Evolutionary conservation across 2,329 filamentous ascomycete genomes (phyloP).

Genomic region (Neopestalotiopsis clavispora): DNA sequence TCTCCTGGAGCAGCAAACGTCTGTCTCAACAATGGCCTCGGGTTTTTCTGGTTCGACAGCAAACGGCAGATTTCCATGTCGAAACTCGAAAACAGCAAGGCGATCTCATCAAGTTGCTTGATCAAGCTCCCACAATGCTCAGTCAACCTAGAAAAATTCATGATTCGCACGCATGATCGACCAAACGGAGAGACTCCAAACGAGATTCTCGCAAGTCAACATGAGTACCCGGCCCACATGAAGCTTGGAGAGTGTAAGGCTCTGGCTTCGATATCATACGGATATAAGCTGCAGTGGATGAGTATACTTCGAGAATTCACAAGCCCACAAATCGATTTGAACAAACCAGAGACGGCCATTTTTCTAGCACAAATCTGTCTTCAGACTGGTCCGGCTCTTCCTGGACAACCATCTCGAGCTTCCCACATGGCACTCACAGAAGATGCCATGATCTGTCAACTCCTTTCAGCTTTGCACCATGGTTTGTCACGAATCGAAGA

Average conservation of each 20-base stretch:
- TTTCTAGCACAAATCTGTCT: constrained; percentile 9
- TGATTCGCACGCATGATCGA: not conserved
- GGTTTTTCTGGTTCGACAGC: no score
- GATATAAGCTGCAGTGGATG: constrained; percentile 10
- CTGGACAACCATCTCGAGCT: not conserved
- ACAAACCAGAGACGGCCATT: constrained; percentile 8
- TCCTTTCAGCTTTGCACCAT: not conserved
- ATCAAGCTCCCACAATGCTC: constrained; percentile 4
- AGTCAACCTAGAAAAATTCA: not conserved
- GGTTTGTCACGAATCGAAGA: constrained; percentile 3
- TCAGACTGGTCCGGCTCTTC: not conserved
- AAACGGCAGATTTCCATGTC: no score
- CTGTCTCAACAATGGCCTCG: no score
- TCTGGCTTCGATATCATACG: not conserved
- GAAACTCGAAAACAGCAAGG: no score
- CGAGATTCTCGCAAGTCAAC: constrained; percentile 1
- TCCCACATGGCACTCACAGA: not conserved
- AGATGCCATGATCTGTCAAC: not conserved
- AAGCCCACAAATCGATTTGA: constrained; percentile 10
- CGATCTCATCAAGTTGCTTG: not conserved
- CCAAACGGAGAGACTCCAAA: not conserved
- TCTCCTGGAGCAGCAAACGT: no score
- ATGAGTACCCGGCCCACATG: constrained; percentile 8
- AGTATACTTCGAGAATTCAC: not conserved
- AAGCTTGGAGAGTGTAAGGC: constrained; percentile 11